Percentiles rank a stretch among this genome's conserved stretches.
Conservation (phyloP, 306 rosid genomes). For the Citrullus colocynthis region DNA sequence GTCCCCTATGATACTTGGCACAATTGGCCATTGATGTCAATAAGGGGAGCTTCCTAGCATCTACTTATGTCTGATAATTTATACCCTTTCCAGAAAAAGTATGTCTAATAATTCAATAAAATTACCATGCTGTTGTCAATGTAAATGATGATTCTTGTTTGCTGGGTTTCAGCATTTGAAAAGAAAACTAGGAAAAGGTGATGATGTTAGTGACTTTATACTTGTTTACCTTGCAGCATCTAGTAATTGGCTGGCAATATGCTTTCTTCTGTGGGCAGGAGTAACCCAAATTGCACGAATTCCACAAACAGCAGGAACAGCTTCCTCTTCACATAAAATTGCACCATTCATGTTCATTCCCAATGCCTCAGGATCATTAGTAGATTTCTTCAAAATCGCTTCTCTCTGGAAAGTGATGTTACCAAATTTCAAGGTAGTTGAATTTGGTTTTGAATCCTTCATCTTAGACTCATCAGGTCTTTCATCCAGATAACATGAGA, state of each 20-base stretch:
- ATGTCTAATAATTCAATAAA: not conserved
- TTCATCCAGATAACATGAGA: constrained; percentile 25
- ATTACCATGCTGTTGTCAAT: not conserved
- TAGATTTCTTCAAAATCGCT: constrained; percentile 22
- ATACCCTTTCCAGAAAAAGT: not conserved
- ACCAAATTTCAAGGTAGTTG: constrained; percentile 52
- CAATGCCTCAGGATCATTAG: constrained; percentile 17
- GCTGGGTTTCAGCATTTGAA: not conserved
- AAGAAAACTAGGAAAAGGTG: not conserved
- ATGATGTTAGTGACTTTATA: not conserved
- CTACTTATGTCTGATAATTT: not conserved
- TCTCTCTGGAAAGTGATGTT: constrained; percentile 56
- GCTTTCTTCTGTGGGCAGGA: constrained; percentile 63
- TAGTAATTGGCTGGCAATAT: constrained; percentile 50
- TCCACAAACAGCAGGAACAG: constrained; percentile 57
- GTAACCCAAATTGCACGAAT: constrained; percentile 82
- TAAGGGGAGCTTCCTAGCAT: not conserved
- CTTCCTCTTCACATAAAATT: constrained; percentile 41
- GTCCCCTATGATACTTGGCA: too few relatives aligned
- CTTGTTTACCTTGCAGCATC: constrained; percentile 57
- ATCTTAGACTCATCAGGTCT: constrained; percentile 7
- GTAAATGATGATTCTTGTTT: not conserved
- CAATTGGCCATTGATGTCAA: not conserved
- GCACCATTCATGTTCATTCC: constrained; percentile 29
- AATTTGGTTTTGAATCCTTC: constrained; percentile 15